Percentiles rank a stretch among this genome's conserved stretches.
Evolutionary conservation across 1,139 yeast genomes (phyloP).

Genomic region (Blastobotrys serpentis): DNA sequence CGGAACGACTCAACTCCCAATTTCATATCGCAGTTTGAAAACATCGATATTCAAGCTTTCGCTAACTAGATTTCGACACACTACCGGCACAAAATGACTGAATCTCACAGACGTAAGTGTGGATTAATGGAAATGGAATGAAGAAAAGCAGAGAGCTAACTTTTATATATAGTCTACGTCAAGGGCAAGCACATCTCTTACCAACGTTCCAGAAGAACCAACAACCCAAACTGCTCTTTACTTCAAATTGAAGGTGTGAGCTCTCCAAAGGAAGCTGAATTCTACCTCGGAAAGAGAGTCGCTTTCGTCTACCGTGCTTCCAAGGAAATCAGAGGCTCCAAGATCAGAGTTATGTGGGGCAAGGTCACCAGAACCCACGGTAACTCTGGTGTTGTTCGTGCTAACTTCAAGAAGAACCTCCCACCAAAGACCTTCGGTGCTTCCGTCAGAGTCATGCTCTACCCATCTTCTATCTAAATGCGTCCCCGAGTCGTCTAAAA

Average conservation of each 20-base stretch:
- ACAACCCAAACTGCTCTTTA: conserved; percentile 97
- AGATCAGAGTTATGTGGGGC: conserved; percentile 99
- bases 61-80: conserved; percentile 11
- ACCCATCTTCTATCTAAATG: conserved; percentile 98
- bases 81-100: conserved; percentile 14
- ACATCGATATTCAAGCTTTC: conserved; percentile 10
- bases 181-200: conserved; percentile 65
- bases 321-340: conserved; percentile 97
- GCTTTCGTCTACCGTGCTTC: conserved; percentile 99
- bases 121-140: not conserved
- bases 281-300: conserved; percentile 99
- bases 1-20: conserved; percentile 6
- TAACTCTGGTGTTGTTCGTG: conserved; percentile 97
- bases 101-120: conserved; percentile 17
- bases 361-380: conserved; percentile 94
- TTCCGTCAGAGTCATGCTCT: conserved; percentile 98
- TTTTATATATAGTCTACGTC: conserved; percentile 8
- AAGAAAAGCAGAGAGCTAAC: not conserved
- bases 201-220: conserved; percentile 98
- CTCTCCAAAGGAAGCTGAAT: conserved; percentile 89
- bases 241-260: conserved; percentile 93
- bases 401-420: conserved; percentile 97
- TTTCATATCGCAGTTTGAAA: conserved; percentile 3
- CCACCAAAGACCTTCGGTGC: conserved; percentile 99
- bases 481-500: conserved; percentile 11